Percentiles rank a stretch among this genome's conserved stretches.
Evolutionary conservation across 2,329 filamentous ascomycete species (phyloP).

Genomic region (Cladobotryum mycophilum): DNA sequence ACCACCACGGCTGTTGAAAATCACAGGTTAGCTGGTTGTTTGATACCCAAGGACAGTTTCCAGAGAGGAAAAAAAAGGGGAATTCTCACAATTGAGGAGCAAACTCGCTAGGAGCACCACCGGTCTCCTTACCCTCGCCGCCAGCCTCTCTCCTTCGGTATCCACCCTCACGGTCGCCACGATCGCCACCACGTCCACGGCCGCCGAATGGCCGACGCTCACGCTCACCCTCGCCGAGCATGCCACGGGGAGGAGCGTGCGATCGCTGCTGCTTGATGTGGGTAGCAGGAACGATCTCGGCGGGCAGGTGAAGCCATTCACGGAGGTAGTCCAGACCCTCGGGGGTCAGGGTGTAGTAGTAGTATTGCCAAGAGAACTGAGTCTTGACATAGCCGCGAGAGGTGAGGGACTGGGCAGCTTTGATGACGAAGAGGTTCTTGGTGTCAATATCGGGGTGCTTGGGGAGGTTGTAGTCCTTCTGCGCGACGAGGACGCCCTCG

Average conservation of each 20-base stretch:
- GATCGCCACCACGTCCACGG: constrained; percentile 67
- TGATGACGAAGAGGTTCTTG: constrained; percentile 99
- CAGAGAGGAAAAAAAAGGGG: neutral
- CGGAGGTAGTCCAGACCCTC: constrained; percentile 99
- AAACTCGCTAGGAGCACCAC: constrained; percentile 85
- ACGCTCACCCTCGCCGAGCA: constrained; percentile 83
- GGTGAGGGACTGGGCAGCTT: constrained; percentile 96
- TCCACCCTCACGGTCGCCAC: constrained; percentile 80
- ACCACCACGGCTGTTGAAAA: constrained; percentile 63
- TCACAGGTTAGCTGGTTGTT: constrained; percentile 27
- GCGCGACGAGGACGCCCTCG: constrained; percentile 87
- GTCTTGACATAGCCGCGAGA: constrained; percentile 99
- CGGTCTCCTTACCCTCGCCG: constrained; percentile 68
- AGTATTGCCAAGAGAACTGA: constrained; percentile 99
- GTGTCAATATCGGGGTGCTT: constrained; percentile 98
- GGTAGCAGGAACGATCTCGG: constrained; percentile 98
- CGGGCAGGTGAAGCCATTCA: constrained; percentile 99
- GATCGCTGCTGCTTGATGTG: constrained; percentile 99
- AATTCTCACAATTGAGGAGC: constrained; percentile 75
- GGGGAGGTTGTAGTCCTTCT: constrained; percentile 98
- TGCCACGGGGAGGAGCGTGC: constrained; percentile 95
- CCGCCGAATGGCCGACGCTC: constrained; percentile 80
- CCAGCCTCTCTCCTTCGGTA: constrained; percentile 87
- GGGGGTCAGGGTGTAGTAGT: constrained; percentile 99
- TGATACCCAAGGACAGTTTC: neutral